Evolutionary conservation across 306 rosid genomes (phyloP), one percentile per base, ranked within the genome.

Genomic region (Luffa aegyptiaca): DNA sequence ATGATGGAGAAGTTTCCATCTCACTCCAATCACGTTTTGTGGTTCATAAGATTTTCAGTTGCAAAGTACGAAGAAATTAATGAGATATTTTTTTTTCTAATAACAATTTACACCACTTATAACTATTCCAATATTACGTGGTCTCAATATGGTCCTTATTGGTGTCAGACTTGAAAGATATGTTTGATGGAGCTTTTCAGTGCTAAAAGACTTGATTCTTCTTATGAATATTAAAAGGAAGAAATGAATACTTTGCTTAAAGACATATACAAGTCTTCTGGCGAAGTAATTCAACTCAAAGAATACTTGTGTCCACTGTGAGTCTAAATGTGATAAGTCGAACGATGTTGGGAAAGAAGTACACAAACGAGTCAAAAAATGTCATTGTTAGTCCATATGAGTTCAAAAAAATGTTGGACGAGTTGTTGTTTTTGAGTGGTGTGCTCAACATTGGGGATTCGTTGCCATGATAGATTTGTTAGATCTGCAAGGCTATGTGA

Each of bases 111-210:
- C 53, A 49, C 17, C 5, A 49, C 53, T 0, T 49, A 49, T 14
- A 53, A 53, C 58, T 53, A 53, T 17, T 53, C 58, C 58, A 17
- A 53, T 1, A 53, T 53, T 5, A 16, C 58, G 4, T 53, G 58
- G 58, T 53, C 58, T 53, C 58, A 53, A 17, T 53, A 53, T 53
- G 58, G 58, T 2, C 58, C 58, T 53, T 53, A 53, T 1, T 53
- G 20, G 20, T 20, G 58, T 53, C 58, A 53, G 17, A 20, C 58
- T 4, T 91, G 97, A 0, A 89, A 75, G 70, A 89, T 93, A 88
- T 93, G 93, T 66, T 8, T 87, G 0, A 64, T 81, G 81, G 31
- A 26, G 1, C 31, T 26, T 26, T 0, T 26, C 31, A 26, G 31
- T 26, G 0, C 31, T 26, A 26, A 26, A 26, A 26, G 31, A 26